These are phyloP conservation scores for Rubus idaeus DNA, from an alignment of 306 rosid species.

Conservation along the genomic window DNA sequence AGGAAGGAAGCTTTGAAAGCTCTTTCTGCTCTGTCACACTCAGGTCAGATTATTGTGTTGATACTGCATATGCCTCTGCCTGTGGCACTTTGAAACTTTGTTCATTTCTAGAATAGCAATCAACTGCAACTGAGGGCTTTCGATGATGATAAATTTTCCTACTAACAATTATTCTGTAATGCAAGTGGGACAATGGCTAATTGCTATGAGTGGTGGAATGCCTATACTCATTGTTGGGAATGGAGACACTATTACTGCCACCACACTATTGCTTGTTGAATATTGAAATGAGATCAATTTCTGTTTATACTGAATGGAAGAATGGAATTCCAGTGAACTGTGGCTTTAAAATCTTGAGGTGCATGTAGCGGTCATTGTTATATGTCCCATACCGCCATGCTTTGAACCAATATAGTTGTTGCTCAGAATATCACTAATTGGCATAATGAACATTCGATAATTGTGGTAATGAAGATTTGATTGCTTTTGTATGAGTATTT, in stretches of 20 bases:
- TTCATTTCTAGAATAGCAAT: not conserved
- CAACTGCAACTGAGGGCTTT: not conserved
- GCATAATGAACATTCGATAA: not conserved
- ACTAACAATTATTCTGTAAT: not conserved
- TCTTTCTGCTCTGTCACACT: conserved; percentile 62
- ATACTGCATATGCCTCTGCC: not conserved
- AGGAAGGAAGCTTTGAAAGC: conserved; percentile 85
- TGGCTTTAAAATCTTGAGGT: conserved; percentile 14
- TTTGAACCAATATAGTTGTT: not conserved
- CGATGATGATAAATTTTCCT: not conserved
- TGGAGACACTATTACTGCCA: not conserved
- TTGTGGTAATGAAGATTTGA: not conserved
- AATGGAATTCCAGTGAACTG: not conserved
- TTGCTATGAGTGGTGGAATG: not conserved
- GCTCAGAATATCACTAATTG: not conserved
- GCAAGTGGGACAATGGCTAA: not conserved
- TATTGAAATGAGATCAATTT: not conserved
- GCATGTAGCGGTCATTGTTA: conserved; percentile 2
- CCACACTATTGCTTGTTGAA: not conserved
- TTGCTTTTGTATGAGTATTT: not conserved
- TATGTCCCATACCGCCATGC: not conserved
- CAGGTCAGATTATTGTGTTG: conserved; percentile 50
- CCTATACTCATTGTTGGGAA: not conserved
- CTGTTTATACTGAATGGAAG: not conserved
- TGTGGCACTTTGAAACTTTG: not conserved